Conservation (phyloP, 345 rosid species). For the Triadica sebifera region DNA sequence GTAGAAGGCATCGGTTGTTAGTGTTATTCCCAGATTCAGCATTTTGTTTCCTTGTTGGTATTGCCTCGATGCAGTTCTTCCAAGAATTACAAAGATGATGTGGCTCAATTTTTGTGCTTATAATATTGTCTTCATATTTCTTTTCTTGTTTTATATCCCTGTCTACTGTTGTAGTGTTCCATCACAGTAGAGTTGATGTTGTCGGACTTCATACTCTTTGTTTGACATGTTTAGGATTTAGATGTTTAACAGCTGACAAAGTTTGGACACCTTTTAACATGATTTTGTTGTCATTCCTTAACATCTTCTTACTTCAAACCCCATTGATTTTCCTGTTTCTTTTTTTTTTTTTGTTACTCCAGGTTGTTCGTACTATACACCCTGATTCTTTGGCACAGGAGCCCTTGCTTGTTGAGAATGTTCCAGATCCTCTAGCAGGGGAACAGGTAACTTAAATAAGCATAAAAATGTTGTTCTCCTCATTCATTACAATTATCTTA, state of each 20-base stretch:
- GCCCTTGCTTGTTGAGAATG: conserved; percentile 70
- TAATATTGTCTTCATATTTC: not conserved
- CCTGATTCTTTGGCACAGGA: conserved; percentile 72
- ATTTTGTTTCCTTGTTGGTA: not conserved
- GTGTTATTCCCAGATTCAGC: not conserved
- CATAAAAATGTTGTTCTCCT: not conserved
- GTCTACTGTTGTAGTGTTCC: not conserved
- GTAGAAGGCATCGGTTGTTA: not conserved
- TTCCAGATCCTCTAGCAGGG: conserved; percentile 85
- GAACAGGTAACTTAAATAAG: conserved; percentile 61
- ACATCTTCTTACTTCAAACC: not conserved
- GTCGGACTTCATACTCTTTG: not conserved
- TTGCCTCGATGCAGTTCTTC: not conserved
- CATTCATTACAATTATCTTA: not conserved
- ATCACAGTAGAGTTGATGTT: not conserved
- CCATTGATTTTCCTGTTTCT: not conserved
- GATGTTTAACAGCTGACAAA: not conserved
- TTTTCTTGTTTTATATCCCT: not conserved
- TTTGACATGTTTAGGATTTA: not conserved
- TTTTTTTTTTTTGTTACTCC: conserved; percentile 19
- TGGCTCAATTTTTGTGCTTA: not conserved
- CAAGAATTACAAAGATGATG: not conserved
- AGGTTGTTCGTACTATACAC: conserved; percentile 58
- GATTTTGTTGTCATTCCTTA: not conserved
- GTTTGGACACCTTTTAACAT: not conserved